phyloP scores from a whole-genome alignment of 139 green algal genomes.

The Micromonas pusilla region DNA sequence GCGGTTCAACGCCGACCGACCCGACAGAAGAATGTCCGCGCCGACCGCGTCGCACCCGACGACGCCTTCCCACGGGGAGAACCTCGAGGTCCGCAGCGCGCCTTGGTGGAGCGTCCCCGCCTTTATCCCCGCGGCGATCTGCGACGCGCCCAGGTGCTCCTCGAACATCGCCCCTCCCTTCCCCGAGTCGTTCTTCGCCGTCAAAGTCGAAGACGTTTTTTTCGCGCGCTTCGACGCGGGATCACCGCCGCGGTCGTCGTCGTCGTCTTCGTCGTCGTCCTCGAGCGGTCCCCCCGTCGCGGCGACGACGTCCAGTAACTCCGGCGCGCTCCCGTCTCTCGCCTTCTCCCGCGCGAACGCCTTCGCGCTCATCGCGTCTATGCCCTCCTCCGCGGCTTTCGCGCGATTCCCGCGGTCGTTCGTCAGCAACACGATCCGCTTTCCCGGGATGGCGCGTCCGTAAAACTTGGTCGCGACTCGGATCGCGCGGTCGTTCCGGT shows the following conservation, averaged over 20 bases:
- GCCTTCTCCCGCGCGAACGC: slow-evolving; percentile 28
- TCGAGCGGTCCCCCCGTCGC: slow-evolving; percentile 12
- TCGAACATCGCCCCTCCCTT: slow-evolving; percentile 18
- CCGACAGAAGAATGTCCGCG: neutral
- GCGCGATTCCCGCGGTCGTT: slow-evolving; percentile 77
- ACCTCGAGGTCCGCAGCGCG: neutral
- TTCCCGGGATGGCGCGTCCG: slow-evolving; percentile 21
- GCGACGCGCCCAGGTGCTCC: neutral
- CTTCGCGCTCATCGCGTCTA: slow-evolving; percentile 50
- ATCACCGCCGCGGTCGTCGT: neutral
- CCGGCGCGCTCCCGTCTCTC: slow-evolving; percentile 39
- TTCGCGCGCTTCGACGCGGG: neutral
- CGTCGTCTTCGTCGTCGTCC: slow-evolving; percentile 19
- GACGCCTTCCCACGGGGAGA: neutral
- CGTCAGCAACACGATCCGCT: slow-evolving; percentile 69
- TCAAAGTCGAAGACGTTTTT: neutral
- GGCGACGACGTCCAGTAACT: slow-evolving; percentile 63
- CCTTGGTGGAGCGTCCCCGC: neutral
- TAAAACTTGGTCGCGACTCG: slow-evolving; percentile 75
- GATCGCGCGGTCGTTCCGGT: slow-evolving; percentile 98
- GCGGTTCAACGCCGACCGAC: slow-evolving; percentile 41
- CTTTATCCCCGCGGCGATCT: neutral
- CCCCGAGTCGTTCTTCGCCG: neutral
- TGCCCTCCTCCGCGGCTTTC: slow-evolving; percentile 53
- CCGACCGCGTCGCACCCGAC: neutral